Evolutionary conservation across 768 basidiomycete species (phyloP), one percentile per base, ranked within the genome.

Genomic region (Auriscalpium orientale): DNA sequence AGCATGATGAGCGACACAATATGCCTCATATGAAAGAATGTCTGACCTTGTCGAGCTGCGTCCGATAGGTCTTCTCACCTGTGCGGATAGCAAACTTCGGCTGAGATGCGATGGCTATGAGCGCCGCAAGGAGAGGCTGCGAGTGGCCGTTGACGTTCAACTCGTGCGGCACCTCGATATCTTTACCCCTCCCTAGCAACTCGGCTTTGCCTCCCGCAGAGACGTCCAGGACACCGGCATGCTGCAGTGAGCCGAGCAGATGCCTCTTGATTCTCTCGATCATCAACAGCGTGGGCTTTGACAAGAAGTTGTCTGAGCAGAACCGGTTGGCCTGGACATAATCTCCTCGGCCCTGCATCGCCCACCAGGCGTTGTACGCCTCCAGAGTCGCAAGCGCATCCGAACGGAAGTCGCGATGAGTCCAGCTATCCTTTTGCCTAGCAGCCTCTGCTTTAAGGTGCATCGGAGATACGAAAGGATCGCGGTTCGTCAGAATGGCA

Each of bases 81-180:
- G 81, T 83, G 51, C 87, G 76, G 53, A 95, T 79, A 3, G 89
- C 93, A 68, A 94, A 95, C 68, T 95, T 94, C 21, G 94, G 94
- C 64, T 95, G 91, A 2, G 82, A 82, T 0, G 91, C 91, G 51
- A 90, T 80, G 10, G 91, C 82, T 65, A 97, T 89, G 53, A 98
- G 74, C 8, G 86, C 91, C 12, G 89, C 84, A 33, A 95, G 72
- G 22, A 97, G 70, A 11, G 94, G 89, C 15, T 84, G 67, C 21
- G 85, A 89, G 51, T 85, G 75, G n/a, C 78, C 78, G 62, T 94
- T 90, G 44, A 69, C 69, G 62, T 91, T 90, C 58, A 94, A 72
- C 56, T 83, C 80, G 4, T 76, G 70, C 7, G 91, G 90, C 16
- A 91, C 79, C 12, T 64, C 66, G 56, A 74, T 58, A 16, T 69